These are phyloP conservation scores for Penicillium brasilianum DNA, from an alignment of 2,329 filamentous ascomycete species.

Conservation along the genomic window DNA sequence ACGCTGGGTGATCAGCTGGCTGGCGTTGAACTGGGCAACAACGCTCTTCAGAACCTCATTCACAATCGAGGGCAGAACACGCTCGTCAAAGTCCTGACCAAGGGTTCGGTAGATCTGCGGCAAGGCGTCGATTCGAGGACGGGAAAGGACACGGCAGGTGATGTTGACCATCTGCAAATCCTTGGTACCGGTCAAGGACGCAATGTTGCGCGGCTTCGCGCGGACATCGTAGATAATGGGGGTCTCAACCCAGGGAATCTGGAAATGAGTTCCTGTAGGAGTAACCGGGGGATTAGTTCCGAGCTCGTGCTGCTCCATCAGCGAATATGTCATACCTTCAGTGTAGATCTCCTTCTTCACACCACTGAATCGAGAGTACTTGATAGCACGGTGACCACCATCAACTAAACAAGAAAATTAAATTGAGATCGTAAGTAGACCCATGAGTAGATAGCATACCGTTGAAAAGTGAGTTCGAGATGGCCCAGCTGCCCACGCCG, in stretches of 20 bases:
- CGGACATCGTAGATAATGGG: constrained; percentile 97
- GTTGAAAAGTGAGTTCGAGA: constrained; percentile 69
- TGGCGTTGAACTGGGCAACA: constrained; percentile 98
- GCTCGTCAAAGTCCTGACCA: constrained; percentile 94
- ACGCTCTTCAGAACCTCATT: constrained; percentile 99
- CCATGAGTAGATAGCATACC: constrained; percentile 49
- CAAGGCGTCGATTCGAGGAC: constrained; percentile 83
- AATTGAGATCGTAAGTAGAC: neutral
- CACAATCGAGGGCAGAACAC: constrained; percentile 94
- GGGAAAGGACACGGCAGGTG: constrained; percentile 96
- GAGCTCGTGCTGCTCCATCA: constrained; percentile 6
- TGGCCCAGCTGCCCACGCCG: constrained; percentile 46
- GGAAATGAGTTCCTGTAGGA: constrained; percentile 79
- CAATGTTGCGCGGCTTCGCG: constrained; percentile 94
- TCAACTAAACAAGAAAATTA: constrained; percentile 65
- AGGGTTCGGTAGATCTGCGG: constrained; percentile 97
- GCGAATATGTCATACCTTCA: constrained; percentile 68
- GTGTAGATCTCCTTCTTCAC: constrained; percentile 95
- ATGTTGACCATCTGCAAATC: constrained; percentile 99
- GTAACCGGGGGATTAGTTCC: constrained; percentile 10
- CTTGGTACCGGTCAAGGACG: constrained; percentile 96
- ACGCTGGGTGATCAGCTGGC: constrained; percentile 97
- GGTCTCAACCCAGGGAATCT: constrained; percentile 96
- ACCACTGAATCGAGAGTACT: constrained; percentile 90
- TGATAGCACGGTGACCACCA: constrained; percentile 98